Evolutionary conservation across 2,329 filamentous ascomycete genomes (phyloP), one percentile per base, ranked within the genome.

Genomic region (Curvularia eragrostidis): DNA sequence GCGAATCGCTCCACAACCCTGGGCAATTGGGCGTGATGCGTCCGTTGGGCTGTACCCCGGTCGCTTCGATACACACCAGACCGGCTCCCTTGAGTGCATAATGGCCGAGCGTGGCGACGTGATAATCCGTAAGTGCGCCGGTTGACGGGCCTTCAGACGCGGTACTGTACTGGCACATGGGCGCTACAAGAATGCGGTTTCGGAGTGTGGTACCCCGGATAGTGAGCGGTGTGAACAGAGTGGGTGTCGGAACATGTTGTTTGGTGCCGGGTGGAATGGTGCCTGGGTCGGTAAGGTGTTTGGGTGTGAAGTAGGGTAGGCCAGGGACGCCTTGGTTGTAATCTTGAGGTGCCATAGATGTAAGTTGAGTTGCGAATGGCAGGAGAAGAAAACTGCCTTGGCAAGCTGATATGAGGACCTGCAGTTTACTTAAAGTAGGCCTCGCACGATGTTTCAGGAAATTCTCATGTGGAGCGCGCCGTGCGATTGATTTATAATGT

Each of bases 231-330:
- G 55, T 74, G 61, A 77, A 77, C 42, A 77, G 69, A 1, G 68
- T 76, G 0, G 75, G 74, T 3, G 64, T 56, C 5, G 43, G 28
- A 0, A 21, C 32, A 36, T 62, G 59, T 36, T 58, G 54, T 9
- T 58, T 59, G 23, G 47, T 41, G 15, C 47, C 44, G n/a, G 59
- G 48, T 10, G 52, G 32, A 4, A 67, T 66, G 1, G 67, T 79
- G 15, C 80, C 80, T 5, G 81, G 79, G 3, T 75, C 75, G 13
- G 70, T 72, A 41, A 73, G 52, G 62, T 83, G 81, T 10, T 74
- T 65, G 9, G 80, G 81, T 1, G 80, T 82, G 69, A 80, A 83
- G 72, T 80, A 83, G 10, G 79, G 69, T 38, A 77, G 54, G 48
- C 61, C 63, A 15, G 65, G 57, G 24, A 69, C 68, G 18, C 69